Conservation (phyloP, 768 basidiomycete species). For the Mrakia hoshinonis region DNA sequence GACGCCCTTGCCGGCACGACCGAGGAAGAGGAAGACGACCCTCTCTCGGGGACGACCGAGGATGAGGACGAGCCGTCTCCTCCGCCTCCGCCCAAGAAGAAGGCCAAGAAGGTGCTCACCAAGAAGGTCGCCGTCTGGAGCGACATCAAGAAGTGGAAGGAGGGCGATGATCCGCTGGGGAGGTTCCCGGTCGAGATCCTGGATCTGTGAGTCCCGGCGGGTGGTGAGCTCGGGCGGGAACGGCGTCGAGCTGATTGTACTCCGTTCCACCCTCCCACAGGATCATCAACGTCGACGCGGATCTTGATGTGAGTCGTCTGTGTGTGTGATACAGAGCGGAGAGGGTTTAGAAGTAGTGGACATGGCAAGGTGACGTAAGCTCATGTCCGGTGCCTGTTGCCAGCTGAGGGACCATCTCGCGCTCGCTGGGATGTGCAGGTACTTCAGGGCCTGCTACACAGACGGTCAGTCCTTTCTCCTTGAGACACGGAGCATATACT, state of each 20-base stretch:
- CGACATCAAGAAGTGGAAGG: conserved; percentile 3
- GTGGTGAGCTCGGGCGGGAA: neutral
- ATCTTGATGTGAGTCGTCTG: neutral
- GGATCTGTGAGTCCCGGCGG: neutral
- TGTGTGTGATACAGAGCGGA: neutral
- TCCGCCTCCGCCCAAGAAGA: neutral
- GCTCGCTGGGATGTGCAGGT: neutral
- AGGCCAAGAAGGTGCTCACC: neutral
- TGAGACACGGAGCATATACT: neutral
- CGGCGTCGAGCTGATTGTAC: neutral
- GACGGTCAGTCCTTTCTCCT: neutral
- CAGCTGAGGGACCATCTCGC: neutral
- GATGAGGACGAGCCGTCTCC: too few relatives aligned
- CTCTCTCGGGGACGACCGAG: neutral
- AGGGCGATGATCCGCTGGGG: neutral
- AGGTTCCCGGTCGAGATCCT: neutral
- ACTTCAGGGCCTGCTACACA: neutral
- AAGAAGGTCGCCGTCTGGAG: neutral
- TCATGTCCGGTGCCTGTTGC: neutral
- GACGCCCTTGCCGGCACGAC: too few relatives aligned
- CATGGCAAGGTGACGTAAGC: neutral
- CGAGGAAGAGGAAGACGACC: too few relatives aligned
- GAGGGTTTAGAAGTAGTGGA: neutral
- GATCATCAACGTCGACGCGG: conserved; percentile 1
- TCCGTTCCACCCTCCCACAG: neutral